These are phyloP conservation scores for Cryptococcus depauperatus DNA, from an alignment of 1,284 basidiomycete genomes.

Conservation along the genomic window DNA sequence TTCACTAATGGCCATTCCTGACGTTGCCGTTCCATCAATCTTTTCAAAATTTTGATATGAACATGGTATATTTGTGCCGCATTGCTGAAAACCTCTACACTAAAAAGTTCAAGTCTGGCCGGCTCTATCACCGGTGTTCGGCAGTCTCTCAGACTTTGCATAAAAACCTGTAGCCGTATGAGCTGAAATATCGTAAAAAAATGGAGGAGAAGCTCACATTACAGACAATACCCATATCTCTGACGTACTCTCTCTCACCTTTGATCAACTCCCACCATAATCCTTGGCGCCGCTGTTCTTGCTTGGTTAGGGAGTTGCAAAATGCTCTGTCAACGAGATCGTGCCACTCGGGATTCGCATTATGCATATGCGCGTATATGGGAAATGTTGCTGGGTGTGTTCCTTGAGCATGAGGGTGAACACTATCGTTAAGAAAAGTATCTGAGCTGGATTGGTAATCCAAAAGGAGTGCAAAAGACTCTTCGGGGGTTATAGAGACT, in stretches of 20 bases:
- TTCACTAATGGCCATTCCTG: constrained; percentile 63
- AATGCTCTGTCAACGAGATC: constrained; percentile 60
- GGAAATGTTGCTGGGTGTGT: too few species aligned
- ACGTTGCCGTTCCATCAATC: constrained; percentile 61
- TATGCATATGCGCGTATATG: too few species aligned
- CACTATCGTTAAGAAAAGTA: too few species aligned
- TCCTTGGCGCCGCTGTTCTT: constrained; percentile 69
- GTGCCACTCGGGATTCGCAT: constrained; percentile 61
- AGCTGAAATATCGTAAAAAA: background rate
- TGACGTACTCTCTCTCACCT: constrained; percentile 69
- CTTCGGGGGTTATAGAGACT: constrained; percentile 15
- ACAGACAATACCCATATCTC: constrained; percentile 59
- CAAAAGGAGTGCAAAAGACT: constrained; percentile 28
- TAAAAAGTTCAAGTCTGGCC: constrained; percentile 52
- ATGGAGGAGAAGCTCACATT: too few species aligned
- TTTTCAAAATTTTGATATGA: constrained; percentile 59
- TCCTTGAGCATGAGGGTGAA: too few species aligned
- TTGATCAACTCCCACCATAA: constrained; percentile 74
- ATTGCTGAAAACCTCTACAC: constrained; percentile 67
- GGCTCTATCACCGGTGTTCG: constrained; percentile 54
- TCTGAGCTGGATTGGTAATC: constrained; percentile 23
- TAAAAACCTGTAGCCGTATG: constrained; percentile 52
- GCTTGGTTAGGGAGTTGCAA: constrained; percentile 57
- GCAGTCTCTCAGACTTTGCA: constrained; percentile 54
- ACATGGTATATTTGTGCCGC: constrained; percentile 55